Evolutionary conservation across 495 filamentous ascomycete species (phyloP).

Genomic region (Penicillium macrosclerotiorum): DNA sequence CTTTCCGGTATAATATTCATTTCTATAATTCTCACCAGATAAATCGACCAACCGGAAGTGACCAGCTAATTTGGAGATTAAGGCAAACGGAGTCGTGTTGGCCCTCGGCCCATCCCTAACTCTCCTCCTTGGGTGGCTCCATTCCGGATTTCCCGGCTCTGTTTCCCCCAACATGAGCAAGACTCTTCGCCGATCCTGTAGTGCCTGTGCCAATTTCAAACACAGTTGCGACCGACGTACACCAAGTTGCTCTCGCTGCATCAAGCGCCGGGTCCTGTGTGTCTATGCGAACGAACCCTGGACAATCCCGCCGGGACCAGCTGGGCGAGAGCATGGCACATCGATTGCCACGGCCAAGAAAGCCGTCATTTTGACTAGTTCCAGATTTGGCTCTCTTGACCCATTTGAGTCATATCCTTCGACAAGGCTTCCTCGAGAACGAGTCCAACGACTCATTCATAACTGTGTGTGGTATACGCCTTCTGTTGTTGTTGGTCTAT

Average conservation of each 20-base stretch:
- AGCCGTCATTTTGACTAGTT: constrained; percentile 10
- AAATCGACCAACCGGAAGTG: neutral
- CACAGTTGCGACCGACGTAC: constrained; percentile 47
- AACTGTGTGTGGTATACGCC: constrained; percentile 41
- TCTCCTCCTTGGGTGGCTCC: neutral
- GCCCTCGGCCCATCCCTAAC: neutral
- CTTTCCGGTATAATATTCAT: too few relatives aligned
- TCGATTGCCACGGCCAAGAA: constrained; percentile 4
- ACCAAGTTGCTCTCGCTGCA: constrained; percentile 49
- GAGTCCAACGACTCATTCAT: constrained; percentile 49
- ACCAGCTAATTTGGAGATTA: neutral
- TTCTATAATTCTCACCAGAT: too few relatives aligned
- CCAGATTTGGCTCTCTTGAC: constrained; percentile 34
- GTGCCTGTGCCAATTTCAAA: constrained; percentile 48
- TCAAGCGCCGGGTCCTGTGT: constrained; percentile 41
- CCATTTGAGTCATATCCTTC: constrained; percentile 52
- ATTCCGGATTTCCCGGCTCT: neutral
- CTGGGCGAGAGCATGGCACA: constrained; percentile 6
- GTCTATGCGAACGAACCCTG: constrained; percentile 49
- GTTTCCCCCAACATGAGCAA: constrained; percentile 38
- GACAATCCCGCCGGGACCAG: constrained; percentile 18
- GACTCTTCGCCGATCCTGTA: constrained; percentile 50
- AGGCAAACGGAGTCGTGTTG: neutral
- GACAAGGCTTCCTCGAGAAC: constrained; percentile 44
- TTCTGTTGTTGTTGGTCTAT: neutral